Conservation (phyloP, 352 stramenopile genomes). For the Pythium rishiriense region DNA sequence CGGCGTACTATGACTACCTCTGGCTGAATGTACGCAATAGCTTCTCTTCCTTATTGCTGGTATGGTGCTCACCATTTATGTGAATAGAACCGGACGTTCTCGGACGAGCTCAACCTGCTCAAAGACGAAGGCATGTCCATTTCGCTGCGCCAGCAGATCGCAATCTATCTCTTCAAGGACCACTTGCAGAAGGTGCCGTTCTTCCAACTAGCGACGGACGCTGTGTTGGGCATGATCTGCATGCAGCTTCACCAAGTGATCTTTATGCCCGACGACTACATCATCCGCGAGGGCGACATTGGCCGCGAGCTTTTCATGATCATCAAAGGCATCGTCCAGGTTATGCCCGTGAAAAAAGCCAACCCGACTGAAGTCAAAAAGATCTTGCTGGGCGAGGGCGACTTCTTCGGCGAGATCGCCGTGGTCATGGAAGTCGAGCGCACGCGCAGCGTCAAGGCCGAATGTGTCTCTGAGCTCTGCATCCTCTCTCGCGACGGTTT, state of each 20-base stretch:
- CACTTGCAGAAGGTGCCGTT: slow-evolving; percentile 71
- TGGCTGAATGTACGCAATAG: slow-evolving; percentile 45
- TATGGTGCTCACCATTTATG: background rate
- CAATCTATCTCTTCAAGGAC: slow-evolving; percentile 73
- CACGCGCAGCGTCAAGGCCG: slow-evolving; percentile 59
- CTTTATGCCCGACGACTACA: slow-evolving; percentile 65
- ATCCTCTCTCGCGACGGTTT: slow-evolving; percentile 61
- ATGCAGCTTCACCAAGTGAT: slow-evolving; percentile 69
- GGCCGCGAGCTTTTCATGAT: slow-evolving; percentile 75
- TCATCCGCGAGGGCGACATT: slow-evolving; percentile 67
- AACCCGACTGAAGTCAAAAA: slow-evolving; percentile 32
- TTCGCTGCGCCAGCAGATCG: slow-evolving; percentile 52
- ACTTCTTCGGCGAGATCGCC: slow-evolving; percentile 70
- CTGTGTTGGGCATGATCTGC: slow-evolving; percentile 68
- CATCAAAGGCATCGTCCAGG: slow-evolving; percentile 63
- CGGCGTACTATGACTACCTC: slow-evolving; percentile 73
- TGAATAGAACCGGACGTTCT: slow-evolving; percentile 49
- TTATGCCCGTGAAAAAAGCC: slow-evolving; percentile 45
- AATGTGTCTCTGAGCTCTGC: slow-evolving; percentile 68
- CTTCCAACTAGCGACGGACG: slow-evolving; percentile 63
- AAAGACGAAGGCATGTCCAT: slow-evolving; percentile 68
- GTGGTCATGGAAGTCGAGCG: slow-evolving; percentile 71
- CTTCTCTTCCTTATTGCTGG: background rate
- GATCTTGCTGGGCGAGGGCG: slow-evolving; percentile 58
- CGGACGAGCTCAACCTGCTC: slow-evolving; percentile 56